Conservation (phyloP, 108 stramenopile genomes). For the Cyclotella kingstonii region DNA sequence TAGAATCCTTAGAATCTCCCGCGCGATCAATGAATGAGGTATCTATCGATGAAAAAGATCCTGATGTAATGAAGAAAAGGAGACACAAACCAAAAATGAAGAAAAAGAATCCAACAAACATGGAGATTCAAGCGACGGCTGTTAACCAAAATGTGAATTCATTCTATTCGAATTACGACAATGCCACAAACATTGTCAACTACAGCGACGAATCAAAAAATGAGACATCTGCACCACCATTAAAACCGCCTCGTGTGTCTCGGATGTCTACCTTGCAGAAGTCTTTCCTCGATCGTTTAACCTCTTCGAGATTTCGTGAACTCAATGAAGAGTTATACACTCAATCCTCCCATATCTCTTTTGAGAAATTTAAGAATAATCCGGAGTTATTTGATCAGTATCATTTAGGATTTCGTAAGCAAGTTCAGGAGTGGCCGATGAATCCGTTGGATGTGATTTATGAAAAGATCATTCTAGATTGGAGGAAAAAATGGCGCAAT, state of each 20-base stretch:
- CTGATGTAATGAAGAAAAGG: too few relatives aligned
- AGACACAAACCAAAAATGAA: too few relatives aligned
- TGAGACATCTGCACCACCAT: conserved; percentile 4
- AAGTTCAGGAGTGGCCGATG: conserved; percentile 92
- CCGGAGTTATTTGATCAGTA: conserved; percentile 97
- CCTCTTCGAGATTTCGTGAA: conserved; percentile 94
- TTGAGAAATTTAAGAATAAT: conserved; percentile 71
- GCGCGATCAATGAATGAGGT: too few relatives aligned
- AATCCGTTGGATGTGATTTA: conserved; percentile 97
- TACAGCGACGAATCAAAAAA: not conserved
- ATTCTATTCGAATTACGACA: too few relatives aligned
- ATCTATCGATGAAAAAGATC: too few relatives aligned
- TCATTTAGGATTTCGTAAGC: conserved; percentile 95
- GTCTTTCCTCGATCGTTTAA: conserved; percentile 71
- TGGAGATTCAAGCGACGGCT: too few relatives aligned
- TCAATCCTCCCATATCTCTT: conserved; percentile 67
- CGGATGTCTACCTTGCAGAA: conserved; percentile 56
- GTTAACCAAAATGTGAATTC: too few relatives aligned
- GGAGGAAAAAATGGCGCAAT: conserved; percentile 14
- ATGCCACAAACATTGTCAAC: not conserved
- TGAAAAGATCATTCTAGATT: conserved; percentile 50
- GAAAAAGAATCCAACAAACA: too few relatives aligned
- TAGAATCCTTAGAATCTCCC: too few relatives aligned
- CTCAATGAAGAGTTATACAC: conserved; percentile 98
- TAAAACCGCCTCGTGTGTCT: conserved; percentile 22